These are phyloP conservation scores for Globisporangium nodosum DNA, from an alignment of 352 stramenopile species.

Conservation along the genomic window DNA sequence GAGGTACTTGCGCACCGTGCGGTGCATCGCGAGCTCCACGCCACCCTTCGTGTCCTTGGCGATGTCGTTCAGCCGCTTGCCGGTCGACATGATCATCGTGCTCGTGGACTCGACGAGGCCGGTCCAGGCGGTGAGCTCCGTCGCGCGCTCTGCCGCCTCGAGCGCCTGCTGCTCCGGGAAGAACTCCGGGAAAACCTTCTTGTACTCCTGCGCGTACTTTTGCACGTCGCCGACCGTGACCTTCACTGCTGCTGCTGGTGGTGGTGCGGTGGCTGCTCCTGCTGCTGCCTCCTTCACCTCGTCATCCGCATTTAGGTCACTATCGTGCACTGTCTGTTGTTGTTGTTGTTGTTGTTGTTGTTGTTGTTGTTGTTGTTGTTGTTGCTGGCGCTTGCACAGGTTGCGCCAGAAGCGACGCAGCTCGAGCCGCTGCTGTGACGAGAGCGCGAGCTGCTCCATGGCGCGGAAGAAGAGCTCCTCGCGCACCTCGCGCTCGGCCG, in stretches of 20 bases:
- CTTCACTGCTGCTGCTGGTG: constrained; percentile 8
- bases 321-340: neutral
- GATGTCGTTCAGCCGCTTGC: constrained; percentile 80
- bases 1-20: constrained; percentile 68
- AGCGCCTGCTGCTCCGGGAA: constrained; percentile 71
- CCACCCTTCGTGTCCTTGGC: constrained; percentile 80
- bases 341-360: constrained; percentile 7
- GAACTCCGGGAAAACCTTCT: constrained; percentile 71
- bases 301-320: neutral
- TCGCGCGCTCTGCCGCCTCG: constrained; percentile 40
- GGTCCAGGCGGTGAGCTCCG: constrained; percentile 40
- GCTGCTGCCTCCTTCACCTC: no score
- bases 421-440: constrained; percentile 53
- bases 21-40: constrained; percentile 77
- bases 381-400: constrained; percentile 35
- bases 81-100: constrained; percentile 71
- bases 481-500: constrained; percentile 42
- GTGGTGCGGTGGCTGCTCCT: neutral
- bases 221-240: constrained; percentile 64
- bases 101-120: constrained; percentile 74
- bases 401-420: constrained; percentile 78
- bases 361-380: neutral
- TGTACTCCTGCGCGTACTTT: constrained; percentile 75
- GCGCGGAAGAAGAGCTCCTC: constrained; percentile 59
- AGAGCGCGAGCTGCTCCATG: constrained; percentile 55